Percentiles rank a stretch among this genome's conserved stretches.
Conservation (phyloP, 2,329 filamentous ascomycete genomes). For the Trichoderma guizhouense region DNA sequence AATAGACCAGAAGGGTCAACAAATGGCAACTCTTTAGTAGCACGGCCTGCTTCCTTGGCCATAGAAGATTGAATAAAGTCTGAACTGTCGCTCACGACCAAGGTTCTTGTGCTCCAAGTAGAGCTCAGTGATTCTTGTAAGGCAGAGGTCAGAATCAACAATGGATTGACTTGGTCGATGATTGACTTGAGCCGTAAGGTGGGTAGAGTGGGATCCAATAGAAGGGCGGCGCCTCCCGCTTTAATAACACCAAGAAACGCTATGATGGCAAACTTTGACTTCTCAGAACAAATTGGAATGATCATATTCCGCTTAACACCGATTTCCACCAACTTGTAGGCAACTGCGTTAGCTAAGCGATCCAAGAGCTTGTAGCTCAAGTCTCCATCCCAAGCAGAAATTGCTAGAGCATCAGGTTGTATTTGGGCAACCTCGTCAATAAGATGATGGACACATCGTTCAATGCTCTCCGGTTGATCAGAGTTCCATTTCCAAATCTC, state of each 20-base stretch:
- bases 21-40: not conserved
- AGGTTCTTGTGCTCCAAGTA: not conserved
- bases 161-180: not conserved
- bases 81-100: not conserved
- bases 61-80: not conserved
- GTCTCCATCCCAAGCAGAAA: slow-evolving; percentile 26
- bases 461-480: not conserved
- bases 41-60: not conserved
- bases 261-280: slow-evolving; percentile 24
- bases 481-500: slow-evolving; percentile 5
- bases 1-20: not conserved
- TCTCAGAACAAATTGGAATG: slow-evolving; percentile 31
- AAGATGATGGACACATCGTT: slow-evolving; percentile 4
- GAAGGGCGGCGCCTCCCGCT: slow-evolving; percentile 28
- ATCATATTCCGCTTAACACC: slow-evolving; percentile 25
- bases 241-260: slow-evolving; percentile 27
- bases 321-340: not conserved
- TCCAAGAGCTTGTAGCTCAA: slow-evolving; percentile 25
- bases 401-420: slow-evolving; percentile 19
- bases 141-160: not conserved
- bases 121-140: not conserved
- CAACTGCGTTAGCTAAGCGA: not conserved
- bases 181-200: not conserved
- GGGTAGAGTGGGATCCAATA: slow-evolving; percentile 13
- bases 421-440: not conserved